Base-by-base conservation (phyloP, 2,329 filamentous ascomycete species). In the Penicillium sp. region DNA sequence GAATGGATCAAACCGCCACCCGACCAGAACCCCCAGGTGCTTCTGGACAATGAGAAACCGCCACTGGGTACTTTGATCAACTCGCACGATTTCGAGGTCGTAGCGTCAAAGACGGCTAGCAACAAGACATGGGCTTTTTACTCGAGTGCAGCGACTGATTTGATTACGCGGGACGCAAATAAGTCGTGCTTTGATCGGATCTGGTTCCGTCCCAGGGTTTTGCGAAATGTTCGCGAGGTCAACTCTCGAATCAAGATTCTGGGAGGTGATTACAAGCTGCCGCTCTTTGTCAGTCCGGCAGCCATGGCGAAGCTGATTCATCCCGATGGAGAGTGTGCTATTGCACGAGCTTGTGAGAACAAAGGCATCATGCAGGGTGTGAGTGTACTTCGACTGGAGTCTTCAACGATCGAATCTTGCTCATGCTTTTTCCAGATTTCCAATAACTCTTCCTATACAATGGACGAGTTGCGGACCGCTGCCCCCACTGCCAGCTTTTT, bases 41-140 rank as follows among this genome's bases (percentile, higher is more conserved):
- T 63, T 18, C 53, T 57, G n/a, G 58, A 64, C 13, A 56, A 67
- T n/a, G 64, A 68, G 44, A 78, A 76, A 48, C 77, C 78, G 3
- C 75, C 78, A 2, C 68, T 83, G 10, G 67, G 76, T n/a, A 76
- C 73, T 9, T 61, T 84, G 23, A 79, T 84, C 61, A 82, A 75
- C 57, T 71, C 78, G 6, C 73, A 82, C 53, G 83, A 87, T 67
- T 86, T 86, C 60, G 77, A 81, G 44, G 50, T 69, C 9, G 80
- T 78, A 0, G 83, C 83, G 3, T 74, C 76, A 13, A 70, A 72
- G 24, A 78, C 76, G 5, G 74, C 84, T 42, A 75, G 75, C 7
- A 75, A 78, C 20, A 87, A 87, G 60, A 80, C 83, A n/a, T 86
- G 81, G 81, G 84, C 83, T 0, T 87, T 86, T 60, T 80, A 83